Conservation (phyloP, 352 stramenopile genomes). For the Pythium scleroteichum region DNA sequence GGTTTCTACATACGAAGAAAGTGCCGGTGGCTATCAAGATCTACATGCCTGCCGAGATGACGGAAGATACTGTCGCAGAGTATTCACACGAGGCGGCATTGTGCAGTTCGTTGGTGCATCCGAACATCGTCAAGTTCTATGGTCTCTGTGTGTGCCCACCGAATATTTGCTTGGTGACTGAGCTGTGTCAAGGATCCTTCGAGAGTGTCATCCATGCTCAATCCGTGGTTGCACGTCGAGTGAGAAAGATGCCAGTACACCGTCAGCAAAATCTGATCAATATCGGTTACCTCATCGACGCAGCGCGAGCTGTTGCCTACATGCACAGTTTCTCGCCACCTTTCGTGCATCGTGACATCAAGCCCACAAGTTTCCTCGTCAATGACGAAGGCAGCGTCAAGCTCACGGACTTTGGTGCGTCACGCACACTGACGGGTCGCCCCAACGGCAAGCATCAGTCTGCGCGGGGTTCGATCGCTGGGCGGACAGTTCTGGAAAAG, state of each 20-base stretch:
- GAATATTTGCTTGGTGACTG: constrained; percentile 46
- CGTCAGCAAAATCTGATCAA: constrained; percentile 32
- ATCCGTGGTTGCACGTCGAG: neutral
- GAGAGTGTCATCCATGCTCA: constrained; percentile 20
- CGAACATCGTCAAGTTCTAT: constrained; percentile 46
- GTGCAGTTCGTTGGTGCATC: constrained; percentile 36
- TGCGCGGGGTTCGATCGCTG: constrained; percentile 34
- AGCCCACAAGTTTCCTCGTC: constrained; percentile 61
- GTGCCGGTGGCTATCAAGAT: constrained; percentile 49
- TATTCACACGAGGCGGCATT: constrained; percentile 48
- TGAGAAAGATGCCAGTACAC: neutral
- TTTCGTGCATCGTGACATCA: constrained; percentile 53
- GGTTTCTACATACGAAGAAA: constrained; percentile 28
- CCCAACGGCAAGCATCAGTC: constrained; percentile 21
- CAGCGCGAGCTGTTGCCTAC: constrained; percentile 39
- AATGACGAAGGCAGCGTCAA: constrained; percentile 35
- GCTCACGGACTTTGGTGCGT: constrained; percentile 58
- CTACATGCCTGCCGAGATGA: constrained; percentile 43
- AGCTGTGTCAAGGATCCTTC: constrained; percentile 47
- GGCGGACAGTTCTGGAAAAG: constrained; percentile 2
- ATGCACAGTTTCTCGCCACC: constrained; percentile 46
- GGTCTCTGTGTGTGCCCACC: constrained; percentile 50
- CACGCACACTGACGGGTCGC: constrained; percentile 20
- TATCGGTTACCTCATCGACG: constrained; percentile 43
- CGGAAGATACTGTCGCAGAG: constrained; percentile 35